Base-by-base conservation (phyloP, 768 basidiomycete genomes). In the Suillus weaverae region DNA sequence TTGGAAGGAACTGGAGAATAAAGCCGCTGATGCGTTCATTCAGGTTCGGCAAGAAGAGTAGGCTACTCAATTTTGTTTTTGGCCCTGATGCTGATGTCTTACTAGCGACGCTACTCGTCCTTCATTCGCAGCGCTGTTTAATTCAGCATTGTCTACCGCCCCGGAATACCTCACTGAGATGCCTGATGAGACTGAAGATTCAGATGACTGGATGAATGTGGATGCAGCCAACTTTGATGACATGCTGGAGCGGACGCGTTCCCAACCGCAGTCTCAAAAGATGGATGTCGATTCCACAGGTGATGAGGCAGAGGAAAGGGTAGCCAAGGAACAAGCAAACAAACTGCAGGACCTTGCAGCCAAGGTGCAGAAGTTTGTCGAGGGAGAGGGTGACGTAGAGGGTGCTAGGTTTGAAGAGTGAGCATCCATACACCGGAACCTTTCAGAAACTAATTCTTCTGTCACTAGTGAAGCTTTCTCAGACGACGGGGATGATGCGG, bases 351-450 rank as follows among this genome's bases (percentile, higher is more conserved):
- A 85, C 65, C 82, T 99, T 61, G 96, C 97, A 13, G 78, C 84
- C 65, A 92, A 93, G 73, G 94, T 99, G 1, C 90, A 92, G 69
- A 80, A 81, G n/a, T 99, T 99, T 72, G 89, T 99, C 2, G 88
- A 94, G 69, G 95, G 92, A 3, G 79, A 96, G 72, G 97, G 97
- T 2, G 90, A 92, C 65, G 66, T 97, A 10, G 90, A 94, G 67
- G 97, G 97, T 4, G 97, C 95, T 0, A 78, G 82, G 67, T 97
- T 99, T 71, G 87, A 89, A 62, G 97, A 98, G 96, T 99, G 77
- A 72, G 91, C 81, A 20, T 50, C 53, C 56, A 62, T 62, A 41
- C 62, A 32, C 57, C 43, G 61, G 51, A 35, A n/a, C 33, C 14
- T 8, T 22, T 38, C 54, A 67, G 5, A 54, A 46, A 64, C 38